Evolutionary conservation across 2,329 filamentous ascomycete species (phyloP).

Genomic region (Tolypocladium endophyticum): DNA sequence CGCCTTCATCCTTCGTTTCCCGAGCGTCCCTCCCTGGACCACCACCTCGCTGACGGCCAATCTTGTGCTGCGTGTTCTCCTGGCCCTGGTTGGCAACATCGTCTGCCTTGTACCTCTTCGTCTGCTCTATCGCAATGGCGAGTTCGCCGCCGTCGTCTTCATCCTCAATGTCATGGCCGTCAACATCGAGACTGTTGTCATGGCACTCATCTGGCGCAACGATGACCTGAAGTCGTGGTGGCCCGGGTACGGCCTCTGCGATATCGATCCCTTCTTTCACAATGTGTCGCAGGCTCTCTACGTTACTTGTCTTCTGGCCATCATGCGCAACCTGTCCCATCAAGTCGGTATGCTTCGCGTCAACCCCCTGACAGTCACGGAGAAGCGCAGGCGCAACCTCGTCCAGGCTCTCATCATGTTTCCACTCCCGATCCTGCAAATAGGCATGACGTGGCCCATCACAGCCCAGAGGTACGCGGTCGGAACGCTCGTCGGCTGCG

Average conservation of each 20-base stretch:
- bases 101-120: conserved; percentile 40
- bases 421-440: conserved; percentile 37
- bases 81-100: conserved; percentile 33
- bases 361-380: conserved; percentile 24
- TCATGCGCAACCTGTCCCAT: conserved; percentile 41
- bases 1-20: conserved; percentile 5
- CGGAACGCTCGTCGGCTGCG: conserved; percentile 39
- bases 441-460: conserved; percentile 36
- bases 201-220: conserved; percentile 42
- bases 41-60: conserved; percentile 29
- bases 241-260: conserved; percentile 42
- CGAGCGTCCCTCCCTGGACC: conserved; percentile 9
- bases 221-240: conserved; percentile 41
- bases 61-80: conserved; percentile 34
- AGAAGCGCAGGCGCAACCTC: conserved; percentile 30
- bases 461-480: conserved; percentile 37
- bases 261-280: conserved; percentile 37
- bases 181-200: conserved; percentile 38
- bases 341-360: conserved; percentile 36
- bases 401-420: conserved; percentile 45
- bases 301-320: conserved; percentile 39
- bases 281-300: conserved; percentile 36
- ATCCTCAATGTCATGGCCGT: conserved; percentile 32
- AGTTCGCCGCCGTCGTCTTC: conserved; percentile 41
- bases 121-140: conserved; percentile 39